Percentiles rank a stretch among this genome's conserved stretches.
Conservation (phyloP, 805 yeast genomes). For the Dipodascus geniculatus region DNA sequence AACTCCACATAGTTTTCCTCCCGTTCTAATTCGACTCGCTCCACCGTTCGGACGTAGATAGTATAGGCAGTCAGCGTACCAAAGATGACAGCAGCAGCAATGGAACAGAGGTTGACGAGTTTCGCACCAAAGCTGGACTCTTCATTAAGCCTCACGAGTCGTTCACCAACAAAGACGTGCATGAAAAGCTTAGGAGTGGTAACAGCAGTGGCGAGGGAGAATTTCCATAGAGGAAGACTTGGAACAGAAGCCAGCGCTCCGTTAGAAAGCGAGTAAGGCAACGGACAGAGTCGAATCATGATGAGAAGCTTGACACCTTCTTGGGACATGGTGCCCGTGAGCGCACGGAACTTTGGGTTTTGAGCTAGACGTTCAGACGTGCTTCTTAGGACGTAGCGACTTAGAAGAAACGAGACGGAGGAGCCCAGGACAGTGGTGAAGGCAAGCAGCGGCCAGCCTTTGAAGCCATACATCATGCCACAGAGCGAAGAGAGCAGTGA, state of each 20-base stretch:
- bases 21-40: constrained; percentile 20
- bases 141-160: constrained; percentile 55
- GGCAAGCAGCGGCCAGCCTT: constrained; percentile 72
- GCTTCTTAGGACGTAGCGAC: constrained; percentile 44
- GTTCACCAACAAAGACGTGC: constrained; percentile 67
- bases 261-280: constrained; percentile 85
- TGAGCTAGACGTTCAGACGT: constrained; percentile 51
- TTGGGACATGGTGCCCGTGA: constrained; percentile 62
- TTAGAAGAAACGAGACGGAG: constrained; percentile 55
- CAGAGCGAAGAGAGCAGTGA: constrained; percentile 50
- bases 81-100: constrained; percentile 43
- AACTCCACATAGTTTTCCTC: constrained; percentile 12
- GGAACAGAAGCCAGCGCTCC: constrained; percentile 90
- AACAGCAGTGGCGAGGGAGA: constrained; percentile 55
- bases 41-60: constrained; percentile 44
- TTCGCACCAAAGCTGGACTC: constrained; percentile 37
- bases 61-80: constrained; percentile 52
- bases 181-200: constrained; percentile 74
- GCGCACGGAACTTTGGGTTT: constrained; percentile 59
- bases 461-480: constrained; percentile 77
- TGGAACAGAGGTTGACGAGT: constrained; percentile 50
- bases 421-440: constrained; percentile 64
- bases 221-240: constrained; percentile 49
- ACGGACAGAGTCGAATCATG: constrained; percentile 74
- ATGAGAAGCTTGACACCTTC: constrained; percentile 56